Evolutionary conservation across 1,139 yeast species (phyloP).

Genomic region (Saccharomycopsis hybrid): DNA sequence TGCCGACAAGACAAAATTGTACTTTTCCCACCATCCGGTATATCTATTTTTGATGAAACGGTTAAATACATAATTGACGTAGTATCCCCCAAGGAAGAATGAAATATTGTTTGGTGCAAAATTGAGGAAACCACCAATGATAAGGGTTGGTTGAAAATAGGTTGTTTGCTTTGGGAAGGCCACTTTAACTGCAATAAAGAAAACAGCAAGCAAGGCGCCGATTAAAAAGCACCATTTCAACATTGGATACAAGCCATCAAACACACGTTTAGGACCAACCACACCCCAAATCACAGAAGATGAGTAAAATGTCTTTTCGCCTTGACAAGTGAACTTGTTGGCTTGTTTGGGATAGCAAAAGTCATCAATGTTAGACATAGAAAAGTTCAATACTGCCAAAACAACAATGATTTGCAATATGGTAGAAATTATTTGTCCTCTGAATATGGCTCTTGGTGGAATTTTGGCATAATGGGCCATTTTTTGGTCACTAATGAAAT

Average conservation of each 20-base stretch:
- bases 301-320: slow-evolving; percentile 40
- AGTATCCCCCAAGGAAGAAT: slow-evolving; percentile 47
- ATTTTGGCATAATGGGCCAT: slow-evolving; percentile 53
- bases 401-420: slow-evolving; percentile 40
- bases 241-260: slow-evolving; percentile 42
- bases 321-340: slow-evolving; percentile 40
- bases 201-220: slow-evolving; percentile 42
- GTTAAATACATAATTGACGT: slow-evolving; percentile 46
- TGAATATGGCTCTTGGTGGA: slow-evolving; percentile 55
- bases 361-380: slow-evolving; percentile 37
- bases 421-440: slow-evolving; percentile 47
- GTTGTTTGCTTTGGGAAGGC: slow-evolving; percentile 35
- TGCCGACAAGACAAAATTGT: slow-evolving; percentile 54
- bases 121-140: slow-evolving; percentile 39
- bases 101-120: slow-evolving; percentile 52
- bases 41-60: slow-evolving; percentile 43
- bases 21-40: slow-evolving; percentile 56
- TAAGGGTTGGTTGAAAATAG: slow-evolving; percentile 40
- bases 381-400: slow-evolving; percentile 50
- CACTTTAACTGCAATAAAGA: slow-evolving; percentile 37
- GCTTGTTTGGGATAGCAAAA: slow-evolving; percentile 40
- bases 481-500: slow-evolving; percentile 49
- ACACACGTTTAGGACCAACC: slow-evolving; percentile 58
- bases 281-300: slow-evolving; percentile 57
- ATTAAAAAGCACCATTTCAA: slow-evolving; percentile 46